phyloP scores from a whole-genome alignment of 2,329 filamentous ascomycete genomes.

The Celoporthe dispersa region DNA sequence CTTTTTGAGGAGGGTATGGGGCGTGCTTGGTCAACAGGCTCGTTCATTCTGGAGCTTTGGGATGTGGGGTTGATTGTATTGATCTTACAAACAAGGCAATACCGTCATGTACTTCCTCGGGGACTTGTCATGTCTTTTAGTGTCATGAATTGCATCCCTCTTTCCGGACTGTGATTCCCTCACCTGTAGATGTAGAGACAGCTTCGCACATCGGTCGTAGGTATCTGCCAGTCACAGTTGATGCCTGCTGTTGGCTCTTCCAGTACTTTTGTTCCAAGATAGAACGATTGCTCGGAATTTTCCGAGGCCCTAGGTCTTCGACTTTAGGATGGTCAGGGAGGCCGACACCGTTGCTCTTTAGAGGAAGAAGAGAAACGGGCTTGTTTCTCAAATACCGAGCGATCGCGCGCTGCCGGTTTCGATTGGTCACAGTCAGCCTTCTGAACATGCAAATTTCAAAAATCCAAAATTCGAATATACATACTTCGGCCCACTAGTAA shows the following conservation, averaged over 20 bases:
- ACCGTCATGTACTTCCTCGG: neutral
- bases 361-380: neutral
- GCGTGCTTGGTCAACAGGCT: neutral
- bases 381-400: constrained; percentile 17
- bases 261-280: constrained; percentile 18
- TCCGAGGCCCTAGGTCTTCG: neutral
- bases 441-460: neutral
- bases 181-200: constrained; percentile 21
- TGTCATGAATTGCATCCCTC: accelerated
- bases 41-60: accelerated
- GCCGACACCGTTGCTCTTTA: neutral
- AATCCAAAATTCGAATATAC: neutral
- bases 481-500: constrained; percentile 28
- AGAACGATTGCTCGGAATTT: neutral
- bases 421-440: neutral
- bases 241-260: constrained; percentile 26
- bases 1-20: too few species aligned
- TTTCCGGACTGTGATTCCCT: neutral
- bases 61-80: too few species aligned
- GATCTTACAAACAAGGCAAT: constrained; percentile 24
- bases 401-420: constrained; percentile 19
- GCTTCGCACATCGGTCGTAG: constrained; percentile 28
- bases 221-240: constrained; percentile 24
- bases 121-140: neutral
- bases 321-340: accelerated